Base-by-base conservation (phyloP, 2,329 filamentous ascomycete genomes). In the Davidsoniella virescens region DNA sequence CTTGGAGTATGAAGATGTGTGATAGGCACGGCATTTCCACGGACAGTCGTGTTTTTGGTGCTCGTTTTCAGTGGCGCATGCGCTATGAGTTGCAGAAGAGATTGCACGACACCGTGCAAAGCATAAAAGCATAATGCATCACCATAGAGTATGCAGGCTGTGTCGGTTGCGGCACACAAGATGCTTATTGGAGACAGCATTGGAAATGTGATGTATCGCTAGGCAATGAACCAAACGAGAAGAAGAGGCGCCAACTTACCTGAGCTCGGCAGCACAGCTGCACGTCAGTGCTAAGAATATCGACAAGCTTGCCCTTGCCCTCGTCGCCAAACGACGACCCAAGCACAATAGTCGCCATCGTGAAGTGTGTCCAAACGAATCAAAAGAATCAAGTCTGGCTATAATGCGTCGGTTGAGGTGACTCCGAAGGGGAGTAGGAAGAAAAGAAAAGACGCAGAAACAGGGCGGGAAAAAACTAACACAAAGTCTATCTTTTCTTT, bases 221-320 rank as follows among this genome's bases (percentile, higher is more conserved):
- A 20, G 20, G 20, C 16, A 26, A 44, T 44, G 17, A 36, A 23
- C 3, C 41, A 41, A 29, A 10, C 20, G 20, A 40, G 14, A 20
- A 20, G 20, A 20, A 20, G 20, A 20, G 20, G 18, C 20, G 26
- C 26, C 45, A 36, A 42, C 49, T 17, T 51, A 54, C 49, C 49
- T 51, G 52, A 48, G 49, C 52, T 48, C 52, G 50, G 52, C 52
- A 53, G 52, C 52, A 53, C 47, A 53, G 52, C 52, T 53, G 52
- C 47, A 53, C 52, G 40, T 53, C 52, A 48, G 43, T 44, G 44
- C 48, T 48, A 12, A 54, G 49, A 46, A 54, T 51, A 46, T 51
- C 48, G 42, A 46, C 44, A 51, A 54, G 49, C 45, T 54, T 51
- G 40, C 52, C 52, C 52, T 53, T 53, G 52, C 52, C 52, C 44